Conservation (phyloP, 1,284 basidiomycete genomes). For the Psilocybe mexicana region DNA sequence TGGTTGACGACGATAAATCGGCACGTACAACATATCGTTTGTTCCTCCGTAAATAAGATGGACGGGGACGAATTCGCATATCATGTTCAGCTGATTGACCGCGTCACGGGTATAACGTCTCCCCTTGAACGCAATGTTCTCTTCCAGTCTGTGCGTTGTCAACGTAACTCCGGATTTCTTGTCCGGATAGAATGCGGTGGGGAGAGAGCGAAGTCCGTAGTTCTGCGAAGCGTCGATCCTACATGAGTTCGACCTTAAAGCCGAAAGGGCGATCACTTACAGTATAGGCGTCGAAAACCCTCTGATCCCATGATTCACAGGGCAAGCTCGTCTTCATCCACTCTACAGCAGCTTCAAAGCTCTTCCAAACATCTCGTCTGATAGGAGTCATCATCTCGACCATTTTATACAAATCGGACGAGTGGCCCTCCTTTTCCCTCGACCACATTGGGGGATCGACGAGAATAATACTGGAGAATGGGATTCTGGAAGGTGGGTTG, state of each 20-base stretch:
- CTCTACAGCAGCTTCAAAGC: slow-evolving; percentile 24
- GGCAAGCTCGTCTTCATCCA: slow-evolving; percentile 29
- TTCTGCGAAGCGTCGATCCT: slow-evolving; percentile 29
- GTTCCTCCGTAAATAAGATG: slow-evolving; percentile 48
- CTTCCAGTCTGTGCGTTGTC: slow-evolving; percentile 25
- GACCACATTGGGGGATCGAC: slow-evolving; percentile 29
- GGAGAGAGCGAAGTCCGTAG: slow-evolving; percentile 42
- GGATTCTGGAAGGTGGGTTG: slow-evolving; percentile 28
- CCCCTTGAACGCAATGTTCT: slow-evolving; percentile 44
- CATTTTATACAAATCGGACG: slow-evolving; percentile 28
- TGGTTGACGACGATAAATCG: too few species aligned
- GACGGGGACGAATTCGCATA: slow-evolving; percentile 40
- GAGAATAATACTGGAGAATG: slow-evolving; percentile 29
- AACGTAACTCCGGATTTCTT: slow-evolving; percentile 16
- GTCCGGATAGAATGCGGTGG: slow-evolving; percentile 27
- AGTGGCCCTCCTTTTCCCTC: slow-evolving; percentile 20
- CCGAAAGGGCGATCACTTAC: slow-evolving; percentile 30
- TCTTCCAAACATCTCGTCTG: slow-evolving; percentile 29
- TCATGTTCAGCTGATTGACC: slow-evolving; percentile 40
- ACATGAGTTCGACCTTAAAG: neutral
- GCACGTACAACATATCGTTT: slow-evolving; percentile 48
- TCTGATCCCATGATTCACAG: slow-evolving; percentile 43
- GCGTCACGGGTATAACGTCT: slow-evolving; percentile 39
- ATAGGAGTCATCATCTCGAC: slow-evolving; percentile 25
- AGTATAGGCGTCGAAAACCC: slow-evolving; percentile 42